These are phyloP conservation scores for Ambrosiella beaveri DNA, from an alignment of 2,329 filamentous ascomycete genomes.

Conservation along the genomic window DNA sequence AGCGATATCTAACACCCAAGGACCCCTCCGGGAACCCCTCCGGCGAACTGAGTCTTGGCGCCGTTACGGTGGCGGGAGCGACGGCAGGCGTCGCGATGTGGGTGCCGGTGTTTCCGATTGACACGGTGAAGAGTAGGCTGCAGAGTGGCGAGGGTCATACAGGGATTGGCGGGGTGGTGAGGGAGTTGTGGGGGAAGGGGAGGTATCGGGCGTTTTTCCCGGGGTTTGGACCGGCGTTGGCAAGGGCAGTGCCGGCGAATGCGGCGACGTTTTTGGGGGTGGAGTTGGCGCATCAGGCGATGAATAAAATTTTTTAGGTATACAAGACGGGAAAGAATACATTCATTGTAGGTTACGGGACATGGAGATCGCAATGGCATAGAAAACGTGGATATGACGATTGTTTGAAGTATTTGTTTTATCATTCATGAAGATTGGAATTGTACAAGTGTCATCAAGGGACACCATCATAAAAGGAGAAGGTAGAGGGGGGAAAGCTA, in stretches of 20 bases:
- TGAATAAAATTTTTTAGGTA: conserved; percentile 52
- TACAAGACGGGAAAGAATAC: no score
- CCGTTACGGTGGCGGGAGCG: conserved; percentile 73
- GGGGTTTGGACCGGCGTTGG: conserved; percentile 80
- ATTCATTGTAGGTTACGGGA: no score
- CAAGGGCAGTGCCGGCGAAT: conserved; percentile 86
- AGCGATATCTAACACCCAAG: conserved; percentile 68
- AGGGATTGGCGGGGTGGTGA: conserved; percentile 62
- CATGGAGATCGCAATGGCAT: no score
- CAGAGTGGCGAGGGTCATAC: conserved; percentile 82
- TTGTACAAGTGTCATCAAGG: neutral
- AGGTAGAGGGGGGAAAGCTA: neutral
- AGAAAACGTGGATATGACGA: no score
- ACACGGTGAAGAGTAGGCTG: conserved; percentile 86
- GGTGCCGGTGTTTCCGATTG: conserved; percentile 95
- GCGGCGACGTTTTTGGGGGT: conserved; percentile 86
- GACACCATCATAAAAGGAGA: neutral
- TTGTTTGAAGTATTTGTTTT: neutral
- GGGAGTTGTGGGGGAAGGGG: conserved; percentile 65
- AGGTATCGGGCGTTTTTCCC: conserved; percentile 92
- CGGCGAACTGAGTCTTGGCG: conserved; percentile 63
- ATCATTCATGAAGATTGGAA: neutral
- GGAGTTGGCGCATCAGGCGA: conserved; percentile 65
- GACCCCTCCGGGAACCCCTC: conserved; percentile 58
- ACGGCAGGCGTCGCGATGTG: conserved; percentile 95